phyloP scores from a whole-genome alignment of 768 basidiomycete genomes.

The Tephrocybe sp. region DNA sequence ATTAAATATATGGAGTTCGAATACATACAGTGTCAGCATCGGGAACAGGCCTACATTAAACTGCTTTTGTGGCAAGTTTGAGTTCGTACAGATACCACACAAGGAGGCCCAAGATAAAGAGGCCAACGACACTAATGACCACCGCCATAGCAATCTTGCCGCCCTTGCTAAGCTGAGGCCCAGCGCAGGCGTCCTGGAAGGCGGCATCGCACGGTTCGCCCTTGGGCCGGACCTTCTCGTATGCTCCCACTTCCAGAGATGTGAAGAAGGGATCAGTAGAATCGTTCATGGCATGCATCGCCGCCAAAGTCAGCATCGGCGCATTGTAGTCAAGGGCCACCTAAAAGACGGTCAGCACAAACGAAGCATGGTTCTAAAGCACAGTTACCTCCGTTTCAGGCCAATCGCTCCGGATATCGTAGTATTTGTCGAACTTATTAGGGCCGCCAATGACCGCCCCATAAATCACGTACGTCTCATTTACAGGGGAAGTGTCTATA shows the following conservation, averaged over 20 bases:
- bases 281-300: constrained; percentile 72
- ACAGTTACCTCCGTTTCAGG: constrained; percentile 73
- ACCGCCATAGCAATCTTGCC: constrained; percentile 73
- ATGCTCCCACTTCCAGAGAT: constrained; percentile 64
- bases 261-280: constrained; percentile 78
- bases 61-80: constrained; percentile 1
- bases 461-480: constrained; percentile 78
- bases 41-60: background rate
- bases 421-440: constrained; percentile 71
- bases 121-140: constrained; percentile 60
- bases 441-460: constrained; percentile 92
- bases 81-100: constrained; percentile 36
- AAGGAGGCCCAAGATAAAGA: constrained; percentile 51
- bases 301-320: constrained; percentile 83
- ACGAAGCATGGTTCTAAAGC: background rate
- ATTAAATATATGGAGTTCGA: background rate
- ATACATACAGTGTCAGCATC: background rate
- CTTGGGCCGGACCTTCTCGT: constrained; percentile 56
- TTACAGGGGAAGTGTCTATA: constrained; percentile 70
- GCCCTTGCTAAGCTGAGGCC: constrained; percentile 53
- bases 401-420: constrained; percentile 88
- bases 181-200: constrained; percentile 51
- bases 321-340: constrained; percentile 89
- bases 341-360: constrained; percentile 27
- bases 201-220: constrained; percentile 82